Conservation (phyloP, 331 rosid species). For the Prunus yedoensis region DNA sequence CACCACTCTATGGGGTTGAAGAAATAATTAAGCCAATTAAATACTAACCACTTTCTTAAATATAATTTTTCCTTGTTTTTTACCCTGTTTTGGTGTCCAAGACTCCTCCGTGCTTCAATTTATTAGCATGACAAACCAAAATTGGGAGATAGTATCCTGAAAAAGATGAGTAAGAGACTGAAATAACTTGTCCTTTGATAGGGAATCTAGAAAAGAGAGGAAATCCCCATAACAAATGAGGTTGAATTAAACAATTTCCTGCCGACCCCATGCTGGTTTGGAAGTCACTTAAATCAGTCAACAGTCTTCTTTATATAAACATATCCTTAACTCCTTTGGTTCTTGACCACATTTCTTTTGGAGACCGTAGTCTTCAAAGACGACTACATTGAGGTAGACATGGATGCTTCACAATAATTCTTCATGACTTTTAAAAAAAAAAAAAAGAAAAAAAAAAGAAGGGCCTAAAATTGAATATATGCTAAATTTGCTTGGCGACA, state of each 20-base stretch:
- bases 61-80: neutral
- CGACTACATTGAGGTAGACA: neutral
- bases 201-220: neutral
- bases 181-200: neutral
- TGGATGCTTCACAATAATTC: conserved; percentile 24
- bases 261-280: neutral
- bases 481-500: conserved; percentile 18
- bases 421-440: neutral
- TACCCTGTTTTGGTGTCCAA: neutral
- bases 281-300: neutral
- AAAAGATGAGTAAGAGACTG: neutral
- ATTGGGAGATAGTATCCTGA: neutral
- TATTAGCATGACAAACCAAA: conserved; percentile 3
- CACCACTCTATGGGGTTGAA: conserved; percentile 1
- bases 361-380: conserved; percentile 20
- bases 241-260: neutral
- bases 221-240: neutral
- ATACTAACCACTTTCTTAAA: neutral
- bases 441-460: neutral
- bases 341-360: conserved; percentile 4
- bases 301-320: neutral
- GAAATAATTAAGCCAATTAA: neutral
- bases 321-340: conserved; percentile 5
- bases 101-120: neutral
- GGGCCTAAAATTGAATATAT: neutral